Evolutionary conservation across 208 protist genomes (phyloP), one percentile per base, ranked within the genome.

Genomic region (Leishmania mexicana): DNA sequence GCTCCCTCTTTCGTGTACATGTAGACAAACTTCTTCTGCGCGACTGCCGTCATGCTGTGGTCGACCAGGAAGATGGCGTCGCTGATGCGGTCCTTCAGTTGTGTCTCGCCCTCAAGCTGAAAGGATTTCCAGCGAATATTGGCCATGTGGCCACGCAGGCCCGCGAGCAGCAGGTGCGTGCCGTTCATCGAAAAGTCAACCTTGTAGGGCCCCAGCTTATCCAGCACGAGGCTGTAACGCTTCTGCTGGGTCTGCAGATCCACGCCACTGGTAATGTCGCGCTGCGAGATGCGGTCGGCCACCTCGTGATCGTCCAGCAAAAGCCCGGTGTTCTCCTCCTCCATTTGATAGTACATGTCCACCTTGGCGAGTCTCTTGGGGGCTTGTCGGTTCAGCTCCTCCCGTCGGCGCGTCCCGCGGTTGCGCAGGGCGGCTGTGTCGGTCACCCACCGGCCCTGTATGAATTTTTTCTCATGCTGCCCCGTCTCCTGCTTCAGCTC

Each of bases 1-100:
- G 96, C 90, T 47, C 99, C 99, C 47, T 98, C 92, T 72, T 98
- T 96, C 80, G 99, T 99, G 93, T 99, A 99, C 88, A 99, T 99
- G 92, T 99, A 99, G 21, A 99, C 94, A 85, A 99, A 99, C 88
- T 99, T 99, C 83, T 99, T 99, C 95, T 99, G 99, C 40, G 99
- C 99, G 21, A 99, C 96, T 10, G 99, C 99, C 72, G 99, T 97
- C 95, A 99, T 98, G 58, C 96, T 98, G 84, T 99, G 97, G 80
- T 99, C 99, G 76, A 99, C 96, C 47, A 99, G 93, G 80, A 99
- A 99, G 65, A 93, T 90, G 47, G 98, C 96, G 80, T 99, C 98
- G 70, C 90, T 94, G 72, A 99, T 86, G 28, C 95, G 94, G 82
- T 99, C 98, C 85, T 97, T 91, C 19, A 99, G 90, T 77, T 99